phyloP scores from a whole-genome alignment of 2,329 filamentous ascomycete species.

The Pseudonectria foliicola region DNA sequence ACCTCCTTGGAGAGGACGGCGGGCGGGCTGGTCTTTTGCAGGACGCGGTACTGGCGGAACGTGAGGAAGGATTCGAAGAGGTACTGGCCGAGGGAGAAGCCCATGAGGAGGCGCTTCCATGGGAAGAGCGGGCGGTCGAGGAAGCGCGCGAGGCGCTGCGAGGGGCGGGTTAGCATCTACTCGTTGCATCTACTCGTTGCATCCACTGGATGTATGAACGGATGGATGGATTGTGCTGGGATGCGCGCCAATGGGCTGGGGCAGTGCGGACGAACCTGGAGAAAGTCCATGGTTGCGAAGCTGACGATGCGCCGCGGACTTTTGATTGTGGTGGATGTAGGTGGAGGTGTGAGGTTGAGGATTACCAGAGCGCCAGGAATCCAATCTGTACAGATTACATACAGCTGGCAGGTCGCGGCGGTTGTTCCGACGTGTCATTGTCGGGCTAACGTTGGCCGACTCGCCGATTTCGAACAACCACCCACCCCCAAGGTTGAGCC shows the following conservation, averaged over 20 bases:
- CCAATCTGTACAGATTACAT: no score
- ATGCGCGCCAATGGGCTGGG: no score
- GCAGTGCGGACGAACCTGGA: constrained; percentile 36
- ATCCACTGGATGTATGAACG: no score
- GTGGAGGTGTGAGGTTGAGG: constrained; percentile 6
- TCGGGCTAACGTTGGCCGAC: constrained; percentile 13
- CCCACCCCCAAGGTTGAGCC: no score
- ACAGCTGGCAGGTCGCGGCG: no score
- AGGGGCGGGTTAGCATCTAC: constrained; percentile 12
- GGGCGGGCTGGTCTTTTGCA: constrained; percentile 72
- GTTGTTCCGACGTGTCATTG: constrained; percentile 4
- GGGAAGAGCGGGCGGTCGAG: constrained; percentile 91
- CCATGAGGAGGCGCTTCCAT: constrained; percentile 94
- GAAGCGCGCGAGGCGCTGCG: constrained; percentile 67
- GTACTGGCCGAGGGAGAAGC: constrained; percentile 89
- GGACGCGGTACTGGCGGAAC: constrained; percentile 79
- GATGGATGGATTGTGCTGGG: no score
- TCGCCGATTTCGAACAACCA: constrained; percentile 6
- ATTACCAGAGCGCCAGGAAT: no score
- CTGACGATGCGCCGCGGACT: constrained; percentile 13
- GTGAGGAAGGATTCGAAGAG: constrained; percentile 85
- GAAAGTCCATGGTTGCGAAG: constrained; percentile 36
- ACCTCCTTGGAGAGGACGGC: constrained; percentile 86
- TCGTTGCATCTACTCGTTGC: no score
- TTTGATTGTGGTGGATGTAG: constrained; percentile 12